phyloP scores from a whole-genome alignment of 2,329 filamentous ascomycete species.

The Aspergillus candidus region DNA sequence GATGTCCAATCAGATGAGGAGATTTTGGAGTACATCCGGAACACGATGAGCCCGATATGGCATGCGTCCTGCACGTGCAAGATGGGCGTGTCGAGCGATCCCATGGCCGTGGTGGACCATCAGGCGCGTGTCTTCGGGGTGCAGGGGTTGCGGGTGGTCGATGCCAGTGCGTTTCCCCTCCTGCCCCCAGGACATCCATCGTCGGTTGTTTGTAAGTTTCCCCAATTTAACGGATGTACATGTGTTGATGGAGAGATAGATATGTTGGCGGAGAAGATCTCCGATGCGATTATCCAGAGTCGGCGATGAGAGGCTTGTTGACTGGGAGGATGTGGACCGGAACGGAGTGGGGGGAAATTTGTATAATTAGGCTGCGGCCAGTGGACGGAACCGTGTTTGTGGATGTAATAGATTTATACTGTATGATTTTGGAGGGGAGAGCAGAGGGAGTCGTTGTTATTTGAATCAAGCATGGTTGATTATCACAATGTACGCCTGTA shows the following conservation, averaged over 20 bases:
- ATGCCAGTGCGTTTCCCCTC: slow-evolving; percentile 29
- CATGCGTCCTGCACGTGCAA: slow-evolving; percentile 32
- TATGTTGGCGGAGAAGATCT: slow-evolving; percentile 37
- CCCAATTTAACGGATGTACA: not conserved
- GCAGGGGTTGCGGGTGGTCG: slow-evolving; percentile 27
- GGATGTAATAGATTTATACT: too few species aligned
- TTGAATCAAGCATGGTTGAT: too few species aligned
- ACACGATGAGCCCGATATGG: slow-evolving; percentile 24
- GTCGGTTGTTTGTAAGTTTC: slow-evolving; percentile 28
- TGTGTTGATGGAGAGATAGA: slow-evolving; percentile 11
- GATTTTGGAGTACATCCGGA: slow-evolving; percentile 28
- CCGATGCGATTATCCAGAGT: slow-evolving; percentile 12
- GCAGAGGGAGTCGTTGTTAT: too few species aligned
- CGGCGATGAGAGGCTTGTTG: too few species aligned
- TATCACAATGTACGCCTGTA: too few species aligned
- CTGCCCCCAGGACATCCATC: slow-evolving; percentile 36
- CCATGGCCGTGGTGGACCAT: slow-evolving; percentile 29
- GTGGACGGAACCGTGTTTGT: too few species aligned
- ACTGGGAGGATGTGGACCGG: too few species aligned
- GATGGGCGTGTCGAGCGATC: slow-evolving; percentile 29
- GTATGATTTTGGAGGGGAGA: too few species aligned
- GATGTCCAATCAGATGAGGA: slow-evolving; percentile 35
- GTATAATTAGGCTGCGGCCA: too few species aligned
- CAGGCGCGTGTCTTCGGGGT: slow-evolving; percentile 26
- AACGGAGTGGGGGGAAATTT: too few species aligned